Conservation (phyloP, 1,139 yeast genomes). For the Candida sp. region DNA sequence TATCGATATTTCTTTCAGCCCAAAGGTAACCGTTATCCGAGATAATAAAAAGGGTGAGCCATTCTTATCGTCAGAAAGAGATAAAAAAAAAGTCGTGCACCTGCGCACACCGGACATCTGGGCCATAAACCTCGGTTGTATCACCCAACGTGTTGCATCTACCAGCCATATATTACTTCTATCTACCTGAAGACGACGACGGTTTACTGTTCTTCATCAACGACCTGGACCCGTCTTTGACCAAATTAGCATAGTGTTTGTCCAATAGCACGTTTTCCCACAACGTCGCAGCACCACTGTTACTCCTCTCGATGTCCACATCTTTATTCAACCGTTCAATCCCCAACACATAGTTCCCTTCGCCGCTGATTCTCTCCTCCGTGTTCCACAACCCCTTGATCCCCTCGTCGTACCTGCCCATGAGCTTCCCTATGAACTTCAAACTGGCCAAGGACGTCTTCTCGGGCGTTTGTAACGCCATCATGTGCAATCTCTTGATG, state of each 20-base stretch:
- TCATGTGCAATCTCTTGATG: constrained; percentile 74
- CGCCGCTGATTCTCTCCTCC: constrained; percentile 75
- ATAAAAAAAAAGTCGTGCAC: too few relatives aligned
- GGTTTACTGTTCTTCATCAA: constrained; percentile 44
- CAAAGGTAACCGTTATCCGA: too few relatives aligned
- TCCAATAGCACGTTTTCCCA: constrained; percentile 87
- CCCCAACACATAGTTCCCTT: constrained; percentile 73
- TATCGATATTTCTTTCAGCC: too few relatives aligned
- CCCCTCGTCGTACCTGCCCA: constrained; percentile 67
- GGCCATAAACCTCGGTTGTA: not conserved
- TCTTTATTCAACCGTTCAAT: constrained; percentile 52
- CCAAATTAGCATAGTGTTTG: constrained; percentile 82
- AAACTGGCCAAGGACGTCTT: constrained; percentile 80
- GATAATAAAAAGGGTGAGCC: too few relatives aligned
- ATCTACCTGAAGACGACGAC: constrained; percentile 2
- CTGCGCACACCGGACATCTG: not conserved
- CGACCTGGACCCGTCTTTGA: constrained; percentile 56
- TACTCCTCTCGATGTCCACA: constrained; percentile 72
- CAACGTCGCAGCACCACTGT: constrained; percentile 85
- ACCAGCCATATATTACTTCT: not conserved
- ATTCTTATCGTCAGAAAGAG: too few relatives aligned
- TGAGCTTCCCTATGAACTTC: constrained; percentile 77
- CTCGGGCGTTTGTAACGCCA: constrained; percentile 81
- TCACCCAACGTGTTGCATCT: not conserved
- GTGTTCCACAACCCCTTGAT: constrained; percentile 81